Percentiles rank a stretch among this genome's conserved stretches.
phyloP scores from a whole-genome alignment of 2,329 filamentous ascomycete genomes.

The Exophiala lecanii-corni region DNA sequence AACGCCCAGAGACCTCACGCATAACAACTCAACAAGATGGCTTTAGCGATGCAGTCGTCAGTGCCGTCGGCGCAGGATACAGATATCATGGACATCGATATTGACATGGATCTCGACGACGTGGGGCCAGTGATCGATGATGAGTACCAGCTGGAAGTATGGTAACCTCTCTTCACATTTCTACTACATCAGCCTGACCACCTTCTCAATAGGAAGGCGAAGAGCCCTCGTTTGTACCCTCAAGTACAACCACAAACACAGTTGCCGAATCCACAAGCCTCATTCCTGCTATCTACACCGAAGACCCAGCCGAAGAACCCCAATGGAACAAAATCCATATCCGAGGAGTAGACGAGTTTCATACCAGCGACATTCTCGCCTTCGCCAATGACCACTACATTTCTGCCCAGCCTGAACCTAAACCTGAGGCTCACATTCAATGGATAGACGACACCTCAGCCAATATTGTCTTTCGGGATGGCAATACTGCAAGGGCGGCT shows the following conservation, averaged over 20 bases:
- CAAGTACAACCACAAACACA: constrained; percentile 5
- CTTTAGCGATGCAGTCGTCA: constrained; percentile 20
- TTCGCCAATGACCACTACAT: constrained; percentile 67
- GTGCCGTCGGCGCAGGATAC: constrained; percentile 18
- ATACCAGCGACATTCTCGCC: constrained; percentile 70
- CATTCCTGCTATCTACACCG: constrained; percentile 27
- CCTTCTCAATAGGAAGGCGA: constrained; percentile 25
- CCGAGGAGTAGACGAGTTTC: constrained; percentile 74
- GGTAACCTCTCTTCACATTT: constrained; percentile 1
- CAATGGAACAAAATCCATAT: constrained; percentile 68
- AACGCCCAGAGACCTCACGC: too few species aligned
- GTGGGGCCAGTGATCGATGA: constrained; percentile 20
- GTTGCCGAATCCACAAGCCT: constrained; percentile 14
- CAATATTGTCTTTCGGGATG: constrained; percentile 70
- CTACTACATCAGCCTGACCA: constrained; percentile 10
- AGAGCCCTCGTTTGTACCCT: constrained; percentile 25
- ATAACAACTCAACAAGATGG: constrained; percentile 15
- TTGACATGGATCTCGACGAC: constrained; percentile 27
- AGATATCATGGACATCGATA: constrained; percentile 28
- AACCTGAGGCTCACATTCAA: constrained; percentile 59
- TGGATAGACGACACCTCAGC: constrained; percentile 94
- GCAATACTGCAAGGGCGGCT: constrained; percentile 51
- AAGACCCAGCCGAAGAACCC: constrained; percentile 25
- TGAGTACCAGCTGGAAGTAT: constrained; percentile 27
- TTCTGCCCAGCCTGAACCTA: not conserved